Base-by-base conservation (phyloP, 768 basidiomycete species). In the Xanthoconium stramineum region DNA sequence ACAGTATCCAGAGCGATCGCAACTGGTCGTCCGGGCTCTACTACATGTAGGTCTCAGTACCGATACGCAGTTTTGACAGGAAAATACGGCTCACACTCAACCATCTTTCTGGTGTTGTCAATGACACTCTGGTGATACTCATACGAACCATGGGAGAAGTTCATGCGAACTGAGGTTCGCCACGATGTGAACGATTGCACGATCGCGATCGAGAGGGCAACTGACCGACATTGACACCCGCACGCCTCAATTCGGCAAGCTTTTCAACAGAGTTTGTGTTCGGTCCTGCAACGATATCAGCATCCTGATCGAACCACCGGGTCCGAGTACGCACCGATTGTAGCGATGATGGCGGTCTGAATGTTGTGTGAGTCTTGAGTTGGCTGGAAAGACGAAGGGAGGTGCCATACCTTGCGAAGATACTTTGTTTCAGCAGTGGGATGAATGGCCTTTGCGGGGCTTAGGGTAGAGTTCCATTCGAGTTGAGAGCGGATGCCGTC, bases 91-190 rank as follows among this genome's bases (percentile, higher is more conserved):
- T 64, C 63, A 94, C 93, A 75, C 42, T 83, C 83, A 52, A 92
- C 82, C 79, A 89, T 87, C 70, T 86, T 87, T 67, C 95, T 82
- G 49, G 94, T 89, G 80, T 98, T 98, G 78, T 98, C 95, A 71
- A 99, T 94, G 64, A 98, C 97, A 61, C 91, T 94, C 78, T 99
- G 94, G 77, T 98, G 97, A 73, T 96, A 98, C 67, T 94, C 94
- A 75, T 99, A 95, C 54, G 88, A 89, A 46, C 97, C 97, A 84
- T 99, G 97, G 52, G 96, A 98, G 74, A 98, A 99, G 83, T 99
- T 99, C 97, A 99, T 98, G 76, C 97, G 95, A 61, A 99, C 97
- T 98, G 64, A 29, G 5, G 44, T 32, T 43, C 52, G 40, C 54
- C 52, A 30, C 33, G 55, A 55, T 56, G 53, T 62, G 36, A 58